Evolutionary conservation across 129 eudicot species (phyloP).

Genomic region (Silybum marianum): DNA sequence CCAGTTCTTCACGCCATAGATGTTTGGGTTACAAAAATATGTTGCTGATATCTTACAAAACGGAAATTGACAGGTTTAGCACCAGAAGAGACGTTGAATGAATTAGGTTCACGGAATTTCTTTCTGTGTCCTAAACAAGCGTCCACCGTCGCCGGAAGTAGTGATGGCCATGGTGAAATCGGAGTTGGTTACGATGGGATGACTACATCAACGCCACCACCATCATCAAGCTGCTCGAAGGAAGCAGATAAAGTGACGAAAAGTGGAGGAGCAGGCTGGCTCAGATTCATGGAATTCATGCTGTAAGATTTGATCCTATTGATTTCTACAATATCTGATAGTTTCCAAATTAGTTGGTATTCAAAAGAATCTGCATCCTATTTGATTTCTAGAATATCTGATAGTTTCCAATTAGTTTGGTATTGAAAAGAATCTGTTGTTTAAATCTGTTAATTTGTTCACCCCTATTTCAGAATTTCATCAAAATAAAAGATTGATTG

Average conservation of each 20-base stretch:
- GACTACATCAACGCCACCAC: constrained; percentile 10
- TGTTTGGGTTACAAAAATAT: not conserved
- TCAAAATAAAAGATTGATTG: constrained; percentile 24
- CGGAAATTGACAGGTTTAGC: constrained; percentile 53
- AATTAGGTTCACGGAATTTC: constrained; percentile 86
- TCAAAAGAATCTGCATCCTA: not conserved
- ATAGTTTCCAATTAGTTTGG: constrained; percentile 7
- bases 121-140: constrained; percentile 60
- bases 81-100: constrained; percentile 63
- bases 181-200: constrained; percentile 16
- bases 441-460: constrained; percentile 1
- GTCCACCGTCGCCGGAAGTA: constrained; percentile 12
- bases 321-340: constrained; percentile 7
- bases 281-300: constrained; percentile 67
- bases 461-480: constrained; percentile 12
- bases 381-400: too few species aligned
- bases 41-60: not conserved
- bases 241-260: constrained; percentile 55
- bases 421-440: not conserved
- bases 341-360: constrained; percentile 12
- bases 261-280: constrained; percentile 51
- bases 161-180: not conserved
- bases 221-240: constrained; percentile 45
- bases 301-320: constrained; percentile 35
- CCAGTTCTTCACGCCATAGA: not conserved